phyloP scores from a whole-genome alignment of 2,329 filamentous ascomycete species.

The Xylaria digitata region DNA sequence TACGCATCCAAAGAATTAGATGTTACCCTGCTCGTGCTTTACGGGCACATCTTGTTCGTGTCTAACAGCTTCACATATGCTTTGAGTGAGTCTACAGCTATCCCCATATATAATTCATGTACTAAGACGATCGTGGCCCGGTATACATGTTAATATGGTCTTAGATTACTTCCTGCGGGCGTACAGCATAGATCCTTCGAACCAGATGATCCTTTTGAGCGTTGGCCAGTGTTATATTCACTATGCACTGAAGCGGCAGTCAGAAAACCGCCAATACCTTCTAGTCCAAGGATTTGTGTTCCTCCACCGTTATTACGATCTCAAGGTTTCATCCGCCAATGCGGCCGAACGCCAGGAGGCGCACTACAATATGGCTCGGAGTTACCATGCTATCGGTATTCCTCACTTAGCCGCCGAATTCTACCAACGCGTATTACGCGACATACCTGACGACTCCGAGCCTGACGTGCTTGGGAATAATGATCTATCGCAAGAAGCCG shows the following conservation, averaged over 20 bases:
- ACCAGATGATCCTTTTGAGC: constrained; percentile 82
- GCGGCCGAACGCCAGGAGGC: constrained; percentile 74
- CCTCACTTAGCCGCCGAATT: constrained; percentile 77
- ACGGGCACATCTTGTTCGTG: constrained; percentile 88
- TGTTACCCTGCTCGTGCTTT: constrained; percentile 84
- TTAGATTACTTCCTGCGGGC: constrained; percentile 85
- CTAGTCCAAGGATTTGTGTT: constrained; percentile 88
- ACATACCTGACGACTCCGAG: constrained; percentile 44
- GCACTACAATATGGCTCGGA: constrained; percentile 81
- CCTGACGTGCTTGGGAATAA: constrained; percentile 40
- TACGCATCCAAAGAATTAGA: constrained; percentile 69
- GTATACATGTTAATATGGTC: constrained; percentile 1
- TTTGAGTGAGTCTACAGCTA: constrained; percentile 67
- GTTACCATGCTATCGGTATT: constrained; percentile 81
- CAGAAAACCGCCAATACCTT: constrained; percentile 88
- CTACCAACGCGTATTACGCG: constrained; percentile 67
- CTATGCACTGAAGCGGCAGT: constrained; percentile 87
- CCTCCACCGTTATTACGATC: constrained; percentile 76
- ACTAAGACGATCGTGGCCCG: too few relatives aligned
- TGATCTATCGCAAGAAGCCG: constrained; percentile 47
- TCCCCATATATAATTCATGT: not conserved
- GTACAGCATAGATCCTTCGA: constrained; percentile 77
- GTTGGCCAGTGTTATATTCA: constrained; percentile 89
- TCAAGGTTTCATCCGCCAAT: constrained; percentile 57
- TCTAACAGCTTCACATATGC: constrained; percentile 86